A percentile compares a stretch with the other conserved stretches of the same genome.
Conservation (phyloP, 164 flowering plant species). For the Macadamia tetraphylla region DNA sequence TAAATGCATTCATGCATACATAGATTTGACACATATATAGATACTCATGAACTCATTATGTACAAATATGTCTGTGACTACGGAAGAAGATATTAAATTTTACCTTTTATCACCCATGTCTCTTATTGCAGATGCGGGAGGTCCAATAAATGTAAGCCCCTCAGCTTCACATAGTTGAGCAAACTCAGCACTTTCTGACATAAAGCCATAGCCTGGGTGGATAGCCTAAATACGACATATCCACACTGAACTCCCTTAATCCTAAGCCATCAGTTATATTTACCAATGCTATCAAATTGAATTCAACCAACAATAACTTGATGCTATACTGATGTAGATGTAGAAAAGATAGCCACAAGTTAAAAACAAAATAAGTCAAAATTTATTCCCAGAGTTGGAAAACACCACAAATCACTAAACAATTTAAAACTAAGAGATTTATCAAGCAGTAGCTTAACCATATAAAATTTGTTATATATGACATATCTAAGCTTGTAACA, state of each 20-base stretch:
- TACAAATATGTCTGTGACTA: too few species aligned
- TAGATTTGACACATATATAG: too few species aligned
- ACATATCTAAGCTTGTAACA: too few species aligned
- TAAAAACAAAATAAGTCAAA: too few species aligned
- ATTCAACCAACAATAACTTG: background rate
- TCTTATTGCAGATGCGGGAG: conserved; percentile 91
- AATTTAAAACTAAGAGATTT: too few species aligned
- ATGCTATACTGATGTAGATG: too few species aligned
- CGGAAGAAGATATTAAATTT: background rate
- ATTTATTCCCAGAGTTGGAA: too few species aligned
- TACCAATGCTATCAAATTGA: background rate
- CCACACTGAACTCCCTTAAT: background rate
- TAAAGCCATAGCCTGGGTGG: conserved; percentile 98
- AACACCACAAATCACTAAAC: too few species aligned
- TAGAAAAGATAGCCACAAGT: too few species aligned
- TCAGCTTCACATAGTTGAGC: conserved; percentile 89
- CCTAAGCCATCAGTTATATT: background rate
- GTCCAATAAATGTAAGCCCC: conserved; percentile 84
- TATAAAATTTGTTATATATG: too few species aligned
- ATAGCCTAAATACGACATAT: conserved; percentile 60
- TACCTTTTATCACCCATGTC: conserved; percentile 99
- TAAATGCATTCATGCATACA: background rate
- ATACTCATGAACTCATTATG: too few species aligned
- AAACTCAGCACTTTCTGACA: conserved; percentile 89
- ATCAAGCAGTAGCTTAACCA: too few species aligned